A percentile compares a stretch with the other conserved stretches of the same genome.
Conservation (phyloP, 2,329 filamentous ascomycete species). For the Ophiostoma perfectum region DNA sequence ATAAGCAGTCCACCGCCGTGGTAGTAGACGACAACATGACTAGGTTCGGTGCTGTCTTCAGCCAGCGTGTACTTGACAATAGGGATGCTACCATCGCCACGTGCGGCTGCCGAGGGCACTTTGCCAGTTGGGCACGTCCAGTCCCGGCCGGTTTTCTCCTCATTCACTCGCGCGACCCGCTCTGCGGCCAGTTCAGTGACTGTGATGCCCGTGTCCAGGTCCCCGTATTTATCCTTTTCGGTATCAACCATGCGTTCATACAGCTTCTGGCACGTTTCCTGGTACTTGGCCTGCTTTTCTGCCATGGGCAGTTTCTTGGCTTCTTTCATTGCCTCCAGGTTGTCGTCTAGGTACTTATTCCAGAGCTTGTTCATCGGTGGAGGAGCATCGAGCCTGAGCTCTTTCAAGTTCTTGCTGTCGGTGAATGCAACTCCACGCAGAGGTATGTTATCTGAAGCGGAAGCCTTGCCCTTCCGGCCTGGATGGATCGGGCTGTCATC, state of each 20-base stretch:
- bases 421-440: background rate
- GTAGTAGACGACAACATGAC: conserved; percentile 40
- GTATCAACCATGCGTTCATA: background rate
- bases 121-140: background rate
- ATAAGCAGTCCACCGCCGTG: conserved; percentile 46
- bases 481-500: background rate
- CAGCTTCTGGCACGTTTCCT: background rate
- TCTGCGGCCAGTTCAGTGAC: background rate
- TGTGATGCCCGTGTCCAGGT: background rate
- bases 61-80: background rate
- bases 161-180: background rate
- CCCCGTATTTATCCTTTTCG: background rate
- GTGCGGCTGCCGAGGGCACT: background rate
- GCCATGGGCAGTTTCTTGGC: background rate
- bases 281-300: background rate
- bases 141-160: background rate
- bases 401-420: background rate
- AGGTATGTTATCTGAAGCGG: background rate
- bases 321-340: background rate
- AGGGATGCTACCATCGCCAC: background rate
- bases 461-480: background rate
- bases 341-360: background rate
- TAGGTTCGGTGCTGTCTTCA: conserved; percentile 10
- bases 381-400: background rate
- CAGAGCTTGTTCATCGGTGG: background rate